Base-by-base conservation (phyloP, 805 yeast genomes). In the Starmerella potacharoeniae region DNA sequence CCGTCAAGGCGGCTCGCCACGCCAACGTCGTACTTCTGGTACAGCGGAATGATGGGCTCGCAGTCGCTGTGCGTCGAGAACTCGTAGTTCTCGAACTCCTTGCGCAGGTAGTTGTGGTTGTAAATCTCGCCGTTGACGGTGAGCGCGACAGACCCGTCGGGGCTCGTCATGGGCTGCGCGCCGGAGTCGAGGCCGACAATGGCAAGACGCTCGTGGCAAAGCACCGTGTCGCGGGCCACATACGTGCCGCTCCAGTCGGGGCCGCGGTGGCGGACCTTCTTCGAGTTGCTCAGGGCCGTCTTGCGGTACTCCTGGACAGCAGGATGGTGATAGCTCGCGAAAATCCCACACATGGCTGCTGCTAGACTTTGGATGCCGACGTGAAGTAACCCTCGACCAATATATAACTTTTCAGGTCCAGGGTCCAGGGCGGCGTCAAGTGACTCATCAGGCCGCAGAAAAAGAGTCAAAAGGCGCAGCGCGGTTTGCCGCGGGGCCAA, bases 171-270 rank as follows among this genome's bases (percentile, higher is more conserved):
- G 63, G 99, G 99, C 75, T 93, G 99, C 60, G 98, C 96, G 68
- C 99, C 99, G 46, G 96, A 77, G 71, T 89, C 97, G 64, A 93
- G 77, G 65, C 98, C 98, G 59, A 93, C 98, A 69, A 93, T 90
- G 62, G 97, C 95, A 69, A 93, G 78, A 77, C 98, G 86, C 77
- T 93, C 98, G 71, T 93, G 98, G 64, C 86, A 83, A 63, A 93
- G 73, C 62, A 93, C 83, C 49, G 97, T 87, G 82, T 86, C 86
- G 68, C 82, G 81, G 51, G 55, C 43, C 62, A 79, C 74, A 61
- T 78, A 70, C 81, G 88, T 89, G 67, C 98, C 98, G 40, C 89
- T 79, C 99, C 99, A 93, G 74, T 93, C 99, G 63, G 99, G 99
- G 67, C 99, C 99, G 74, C 99, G 84, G 74, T 93, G 99, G 75